Percentiles rank a stretch among this genome's conserved stretches.
These are phyloP conservation scores for Daedaleopsis nitida DNA, from an alignment of 768 basidiomycete genomes.

Conservation along the genomic window DNA sequence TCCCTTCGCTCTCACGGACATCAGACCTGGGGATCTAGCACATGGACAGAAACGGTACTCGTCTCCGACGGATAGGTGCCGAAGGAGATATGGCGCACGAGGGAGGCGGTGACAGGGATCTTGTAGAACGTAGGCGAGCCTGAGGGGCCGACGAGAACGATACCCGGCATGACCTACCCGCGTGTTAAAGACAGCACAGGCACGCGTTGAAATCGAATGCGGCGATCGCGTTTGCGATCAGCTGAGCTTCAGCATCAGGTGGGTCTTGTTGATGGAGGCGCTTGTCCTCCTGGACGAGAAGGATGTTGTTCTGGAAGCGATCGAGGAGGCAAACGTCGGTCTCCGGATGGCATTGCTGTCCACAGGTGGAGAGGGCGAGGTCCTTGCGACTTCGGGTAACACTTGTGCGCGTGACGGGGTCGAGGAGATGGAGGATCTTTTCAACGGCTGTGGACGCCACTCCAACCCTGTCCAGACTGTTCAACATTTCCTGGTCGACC, in stretches of 20 bases:
- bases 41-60: conserved; percentile 19
- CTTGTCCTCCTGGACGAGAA: conserved; percentile 26
- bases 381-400: conserved; percentile 14
- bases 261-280: neutral
- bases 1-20: conserved; percentile 18
- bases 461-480: no score
- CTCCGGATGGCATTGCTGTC: conserved; percentile 10
- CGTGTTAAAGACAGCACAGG: conserved; percentile 9
- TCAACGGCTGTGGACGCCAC: no score
- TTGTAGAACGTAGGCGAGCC: conserved; percentile 29
- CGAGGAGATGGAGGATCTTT: conserved; percentile 17
- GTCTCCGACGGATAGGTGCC: conserved; percentile 15
- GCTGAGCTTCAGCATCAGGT: neutral
- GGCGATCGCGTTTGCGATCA: conserved; percentile 8
- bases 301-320: neutral
- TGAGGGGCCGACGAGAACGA: conserved; percentile 27
- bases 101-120: conserved; percentile 25
- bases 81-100: conserved; percentile 11
- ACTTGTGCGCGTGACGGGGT: conserved; percentile 10
- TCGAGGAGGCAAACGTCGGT: conserved; percentile 16
- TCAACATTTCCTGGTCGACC: conserved; percentile 8
- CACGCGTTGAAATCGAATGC: no score
- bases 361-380: conserved; percentile 11
- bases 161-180: conserved; percentile 23
- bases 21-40: conserved; percentile 19